Percentiles rank a stretch among this genome's conserved stretches.
Evolutionary conservation across 2,329 filamentous ascomycete genomes (phyloP).

Genomic region (Albophoma yamanashiensis): DNA sequence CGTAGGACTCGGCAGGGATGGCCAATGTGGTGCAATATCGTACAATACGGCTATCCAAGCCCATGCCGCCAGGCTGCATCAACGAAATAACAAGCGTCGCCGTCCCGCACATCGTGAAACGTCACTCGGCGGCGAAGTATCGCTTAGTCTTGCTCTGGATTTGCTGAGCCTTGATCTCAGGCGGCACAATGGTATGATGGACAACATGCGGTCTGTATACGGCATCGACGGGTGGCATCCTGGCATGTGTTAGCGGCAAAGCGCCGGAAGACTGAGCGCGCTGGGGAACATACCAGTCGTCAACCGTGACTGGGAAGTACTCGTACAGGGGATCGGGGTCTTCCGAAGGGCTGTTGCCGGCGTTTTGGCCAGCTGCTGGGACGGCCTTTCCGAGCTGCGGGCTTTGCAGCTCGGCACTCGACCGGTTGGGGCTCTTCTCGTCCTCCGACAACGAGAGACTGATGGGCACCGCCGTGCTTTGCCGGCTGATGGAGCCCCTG

Average conservation of each 20-base stretch:
- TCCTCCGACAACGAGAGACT: constrained; percentile 50
- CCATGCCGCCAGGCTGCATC: background rate
- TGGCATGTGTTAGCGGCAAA: constrained; percentile 11
- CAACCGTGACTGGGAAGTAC: constrained; percentile 83
- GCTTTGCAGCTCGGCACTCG: constrained; percentile 38
- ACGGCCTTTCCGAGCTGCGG: constrained; percentile 33
- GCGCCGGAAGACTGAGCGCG: background rate
- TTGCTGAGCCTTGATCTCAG: constrained; percentile 60
- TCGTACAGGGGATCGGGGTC: constrained; percentile 81
- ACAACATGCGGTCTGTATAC: constrained; percentile 89
- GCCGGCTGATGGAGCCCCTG: constrained; percentile 13
- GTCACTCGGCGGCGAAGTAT: constrained; percentile 58
- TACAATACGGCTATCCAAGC: background rate
- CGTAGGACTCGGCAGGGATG: background rate
- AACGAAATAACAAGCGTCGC: background rate
- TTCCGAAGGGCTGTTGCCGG: constrained; percentile 55
- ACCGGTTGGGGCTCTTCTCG: constrained; percentile 44
- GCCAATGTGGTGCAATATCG: background rate
- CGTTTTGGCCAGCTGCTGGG: constrained; percentile 21
- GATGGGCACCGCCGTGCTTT: constrained; percentile 27
- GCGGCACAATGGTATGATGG: constrained; percentile 68
- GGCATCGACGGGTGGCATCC: constrained; percentile 81
- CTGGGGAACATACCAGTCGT: constrained; percentile 57
- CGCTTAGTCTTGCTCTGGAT: constrained; percentile 56
- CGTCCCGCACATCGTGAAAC: background rate